Evolutionary conservation across 2,329 filamentous ascomycete genomes (phyloP), one percentile per base, ranked within the genome.

Genomic region (Plenodomus lindquistii): DNA sequence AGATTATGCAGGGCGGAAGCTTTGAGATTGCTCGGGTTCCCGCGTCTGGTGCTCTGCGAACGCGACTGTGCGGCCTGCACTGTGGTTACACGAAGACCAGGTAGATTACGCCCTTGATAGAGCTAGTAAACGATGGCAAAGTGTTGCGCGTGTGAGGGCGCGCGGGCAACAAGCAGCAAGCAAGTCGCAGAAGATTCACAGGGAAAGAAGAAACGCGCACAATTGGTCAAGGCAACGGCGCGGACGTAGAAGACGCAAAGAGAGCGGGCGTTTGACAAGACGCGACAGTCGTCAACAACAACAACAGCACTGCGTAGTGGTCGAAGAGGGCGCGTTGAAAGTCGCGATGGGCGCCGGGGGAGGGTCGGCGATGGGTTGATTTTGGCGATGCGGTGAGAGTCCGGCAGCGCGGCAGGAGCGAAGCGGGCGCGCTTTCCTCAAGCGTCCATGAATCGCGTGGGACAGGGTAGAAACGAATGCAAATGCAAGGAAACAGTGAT

Each of bases 1-100:
- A 44, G 53, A 48, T 45, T 59, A 63, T 63, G 66, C 65, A 66
- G 66, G 62, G 61, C 55, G 57, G 21, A 44, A 42, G 51, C 48
- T 41, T 59, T 34, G 48, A 45, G 49, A 55, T 49, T 40, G 45
- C 36, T 35, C 62, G 64, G 64, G 55, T 58, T 48, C 51, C 46
- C 59, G 49, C 49, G 66, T 63, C 64, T 62, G 65, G 60, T 54
- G 59, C 39, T 52, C 58, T 67, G 67, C 66, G 58, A 67, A 66
- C 62, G 65, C 67, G 66, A 66, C 62, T 57, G 62, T 67, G 65
- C 61, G 59, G 59, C 59, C 59, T 62, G 60, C 63, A 63, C 47
- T 50, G 40, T 42, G 46, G 66, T 69, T 67, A 67, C 66, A 70
- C 65, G 54, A 53, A 58, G 57, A 63, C 53, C 50, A 55, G 57